phyloP scores from a whole-genome alignment of 495 filamentous ascomycete species.

The Cercophora newfieldiana region DNA sequence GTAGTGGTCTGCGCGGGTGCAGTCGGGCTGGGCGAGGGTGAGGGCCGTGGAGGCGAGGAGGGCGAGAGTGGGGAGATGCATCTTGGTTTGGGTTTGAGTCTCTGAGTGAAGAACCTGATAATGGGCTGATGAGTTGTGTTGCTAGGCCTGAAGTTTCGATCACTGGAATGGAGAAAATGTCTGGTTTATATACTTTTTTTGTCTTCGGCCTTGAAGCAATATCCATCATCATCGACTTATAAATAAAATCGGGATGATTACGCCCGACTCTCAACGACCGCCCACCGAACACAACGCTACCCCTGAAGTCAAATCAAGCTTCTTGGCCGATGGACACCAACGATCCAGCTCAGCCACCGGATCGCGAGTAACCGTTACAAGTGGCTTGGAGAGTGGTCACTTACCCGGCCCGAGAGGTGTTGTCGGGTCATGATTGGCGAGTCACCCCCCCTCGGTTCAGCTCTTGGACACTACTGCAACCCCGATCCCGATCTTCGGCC shows the following conservation, averaged over 20 bases:
- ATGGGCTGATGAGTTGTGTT: not conserved
- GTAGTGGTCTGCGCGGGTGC: slow-evolving; percentile 13
- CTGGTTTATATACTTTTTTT: not conserved
- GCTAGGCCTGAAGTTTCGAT: not conserved
- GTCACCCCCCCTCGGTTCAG: not conserved
- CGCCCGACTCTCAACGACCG: not conserved
- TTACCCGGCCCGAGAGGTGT: not conserved
- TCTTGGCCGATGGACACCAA: not conserved
- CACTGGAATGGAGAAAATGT: not conserved
- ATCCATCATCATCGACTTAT: not conserved
- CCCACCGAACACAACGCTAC: not conserved
- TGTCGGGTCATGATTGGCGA: not conserved
- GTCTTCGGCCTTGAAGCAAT: not conserved
- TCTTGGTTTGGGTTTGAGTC: not conserved
- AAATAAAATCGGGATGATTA: not conserved
- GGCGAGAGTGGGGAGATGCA: slow-evolving; percentile 7
- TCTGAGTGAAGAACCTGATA: not conserved
- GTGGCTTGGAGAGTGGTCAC: not conserved
- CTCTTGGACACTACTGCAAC: not conserved
- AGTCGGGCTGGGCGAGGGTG: slow-evolving; percentile 11
- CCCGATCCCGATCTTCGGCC: not conserved
- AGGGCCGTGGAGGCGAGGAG: not conserved
- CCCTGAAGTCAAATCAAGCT: not conserved
- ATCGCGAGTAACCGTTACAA: not conserved
- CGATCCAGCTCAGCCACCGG: not conserved